Evolutionary conservation across 257 asterid genomes (phyloP).

Genomic region (Voacanga thouarsii): DNA sequence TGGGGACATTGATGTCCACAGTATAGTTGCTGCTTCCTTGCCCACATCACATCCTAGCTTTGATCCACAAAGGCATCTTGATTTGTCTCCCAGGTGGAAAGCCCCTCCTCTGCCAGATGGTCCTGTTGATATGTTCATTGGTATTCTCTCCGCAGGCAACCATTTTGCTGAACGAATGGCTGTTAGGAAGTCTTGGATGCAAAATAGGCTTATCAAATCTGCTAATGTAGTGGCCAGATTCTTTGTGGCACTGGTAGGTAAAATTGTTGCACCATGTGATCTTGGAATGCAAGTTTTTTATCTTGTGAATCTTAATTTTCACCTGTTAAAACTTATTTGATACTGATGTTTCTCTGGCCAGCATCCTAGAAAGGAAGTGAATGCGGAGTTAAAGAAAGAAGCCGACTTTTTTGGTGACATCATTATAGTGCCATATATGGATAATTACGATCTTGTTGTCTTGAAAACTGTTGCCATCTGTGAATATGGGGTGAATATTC

Average conservation of each 20-base stretch:
- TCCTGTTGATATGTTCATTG: slow-evolving; percentile 75
- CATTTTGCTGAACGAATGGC: slow-evolving; percentile 99
- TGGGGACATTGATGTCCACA: slow-evolving; percentile 76
- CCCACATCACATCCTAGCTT: slow-evolving; percentile 90
- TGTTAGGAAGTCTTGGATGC: slow-evolving; percentile 95
- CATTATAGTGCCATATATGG: slow-evolving; percentile 87
- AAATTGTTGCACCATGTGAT: neutral
- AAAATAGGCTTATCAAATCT: slow-evolving; percentile 61
- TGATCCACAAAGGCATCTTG: slow-evolving; percentile 88
- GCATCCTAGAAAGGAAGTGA: slow-evolving; percentile 81
- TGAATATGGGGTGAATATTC: slow-evolving; percentile 83
- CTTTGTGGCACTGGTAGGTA: slow-evolving; percentile 86
- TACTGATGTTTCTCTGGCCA: slow-evolving; percentile 25
- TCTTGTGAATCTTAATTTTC: neutral
- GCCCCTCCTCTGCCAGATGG: slow-evolving; percentile 64
- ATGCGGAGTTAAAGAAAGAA: slow-evolving; percentile 72
- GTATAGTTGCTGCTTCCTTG: slow-evolving; percentile 80
- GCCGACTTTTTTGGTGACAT: slow-evolving; percentile 94
- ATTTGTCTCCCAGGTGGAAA: slow-evolving; percentile 75
- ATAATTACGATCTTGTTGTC: slow-evolving; percentile 91
- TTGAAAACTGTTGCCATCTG: slow-evolving; percentile 91
- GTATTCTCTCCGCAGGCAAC: slow-evolving; percentile 92
- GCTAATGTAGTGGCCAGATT: slow-evolving; percentile 82
- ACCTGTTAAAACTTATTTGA: neutral
- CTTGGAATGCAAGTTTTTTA: neutral